Evolutionary conservation across 2,329 filamentous ascomycete genomes (phyloP).

Genomic region (Neonectria faginata): DNA sequence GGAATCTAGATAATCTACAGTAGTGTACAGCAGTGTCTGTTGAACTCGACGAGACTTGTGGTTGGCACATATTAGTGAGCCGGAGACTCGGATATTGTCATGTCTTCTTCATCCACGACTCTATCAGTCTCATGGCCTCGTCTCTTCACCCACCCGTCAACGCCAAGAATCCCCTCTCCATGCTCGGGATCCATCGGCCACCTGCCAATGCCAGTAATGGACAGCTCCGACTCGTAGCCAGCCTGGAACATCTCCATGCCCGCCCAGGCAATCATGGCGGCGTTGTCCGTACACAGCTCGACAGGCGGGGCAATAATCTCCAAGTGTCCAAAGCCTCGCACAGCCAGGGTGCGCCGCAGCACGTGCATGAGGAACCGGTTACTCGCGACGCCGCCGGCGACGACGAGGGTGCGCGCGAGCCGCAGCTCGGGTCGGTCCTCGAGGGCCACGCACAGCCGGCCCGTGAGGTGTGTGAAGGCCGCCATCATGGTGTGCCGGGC

Average conservation of each 20-base stretch:
- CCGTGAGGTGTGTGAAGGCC: conserved; percentile 88
- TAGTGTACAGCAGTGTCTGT: conserved; percentile 17
- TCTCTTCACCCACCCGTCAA: conserved; percentile 58
- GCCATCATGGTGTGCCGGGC: conserved; percentile 81
- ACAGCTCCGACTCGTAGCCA: conserved; percentile 75
- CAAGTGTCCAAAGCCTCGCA: conserved; percentile 72
- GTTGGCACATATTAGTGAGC: conserved; percentile 16
- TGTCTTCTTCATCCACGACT: background rate
- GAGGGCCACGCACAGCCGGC: conserved; percentile 78
- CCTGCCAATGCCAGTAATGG: conserved; percentile 70
- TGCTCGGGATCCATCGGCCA: conserved; percentile 80
- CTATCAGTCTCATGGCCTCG: conserved; percentile 12
- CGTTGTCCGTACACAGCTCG: conserved; percentile 90
- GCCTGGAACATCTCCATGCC: conserved; percentile 91
- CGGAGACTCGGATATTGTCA: background rate
- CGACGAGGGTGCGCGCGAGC: conserved; percentile 74
- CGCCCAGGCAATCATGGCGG: conserved; percentile 96
- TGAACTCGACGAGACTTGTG: background rate
- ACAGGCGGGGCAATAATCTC: conserved; percentile 79
- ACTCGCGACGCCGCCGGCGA: conserved; percentile 91
- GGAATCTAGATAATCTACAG: conserved; percentile 26
- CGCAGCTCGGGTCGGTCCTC: conserved; percentile 47
- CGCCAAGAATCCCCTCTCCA: conserved; percentile 71
- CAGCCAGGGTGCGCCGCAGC: conserved; percentile 66
- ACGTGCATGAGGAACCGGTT: conserved; percentile 83